These are phyloP conservation scores for Taphrina communis DNA, from an alignment of 1,139 yeast species.

Conservation along the genomic window DNA sequence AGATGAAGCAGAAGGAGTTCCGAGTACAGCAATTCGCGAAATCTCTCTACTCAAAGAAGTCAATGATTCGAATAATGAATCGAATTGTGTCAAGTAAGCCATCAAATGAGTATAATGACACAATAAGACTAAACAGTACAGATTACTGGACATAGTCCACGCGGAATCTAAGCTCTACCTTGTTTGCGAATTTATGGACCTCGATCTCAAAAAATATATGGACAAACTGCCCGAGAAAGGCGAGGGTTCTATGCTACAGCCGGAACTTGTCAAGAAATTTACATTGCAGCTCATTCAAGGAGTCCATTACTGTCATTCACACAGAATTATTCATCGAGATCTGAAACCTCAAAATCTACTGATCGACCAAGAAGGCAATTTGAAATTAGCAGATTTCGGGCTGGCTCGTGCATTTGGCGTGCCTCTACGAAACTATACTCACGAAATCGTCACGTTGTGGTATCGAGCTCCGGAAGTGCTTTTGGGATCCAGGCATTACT, in stretches of 20 bases:
- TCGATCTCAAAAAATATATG: slow-evolving; percentile 96
- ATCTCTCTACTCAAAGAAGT: slow-evolving; percentile 91
- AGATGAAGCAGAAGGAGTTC: slow-evolving; percentile 98
- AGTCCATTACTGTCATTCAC: slow-evolving; percentile 92
- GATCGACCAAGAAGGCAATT: slow-evolving; percentile 92
- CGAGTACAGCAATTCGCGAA: slow-evolving; percentile 96
- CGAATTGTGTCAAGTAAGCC: slow-evolving; percentile 50
- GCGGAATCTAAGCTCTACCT: slow-evolving; percentile 92
- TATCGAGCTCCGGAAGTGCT: slow-evolving; percentile 96
- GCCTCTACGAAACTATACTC: slow-evolving; percentile 94
- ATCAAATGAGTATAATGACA: neutral
- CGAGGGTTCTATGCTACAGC: slow-evolving; percentile 61
- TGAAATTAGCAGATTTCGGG: slow-evolving; percentile 96
- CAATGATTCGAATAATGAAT: slow-evolving; percentile 88
- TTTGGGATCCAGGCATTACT: slow-evolving; percentile 94
- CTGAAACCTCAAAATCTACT: slow-evolving; percentile 93
- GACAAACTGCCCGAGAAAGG: slow-evolving; percentile 92
- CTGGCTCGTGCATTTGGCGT: slow-evolving; percentile 94
- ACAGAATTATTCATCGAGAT: slow-evolving; percentile 93
- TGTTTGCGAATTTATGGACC: slow-evolving; percentile 90
- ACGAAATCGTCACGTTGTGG: slow-evolving; percentile 93
- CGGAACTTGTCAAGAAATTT: slow-evolving; percentile 84
- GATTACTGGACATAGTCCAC: slow-evolving; percentile 87
- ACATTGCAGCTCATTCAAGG: slow-evolving; percentile 93
- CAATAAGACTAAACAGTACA: neutral